Percentiles rank a stretch among this genome's conserved stretches.
These are phyloP conservation scores for Ascochyta viciae-villosae DNA, from an alignment of 2,329 filamentous ascomycete genomes.

Conservation along the genomic window DNA sequence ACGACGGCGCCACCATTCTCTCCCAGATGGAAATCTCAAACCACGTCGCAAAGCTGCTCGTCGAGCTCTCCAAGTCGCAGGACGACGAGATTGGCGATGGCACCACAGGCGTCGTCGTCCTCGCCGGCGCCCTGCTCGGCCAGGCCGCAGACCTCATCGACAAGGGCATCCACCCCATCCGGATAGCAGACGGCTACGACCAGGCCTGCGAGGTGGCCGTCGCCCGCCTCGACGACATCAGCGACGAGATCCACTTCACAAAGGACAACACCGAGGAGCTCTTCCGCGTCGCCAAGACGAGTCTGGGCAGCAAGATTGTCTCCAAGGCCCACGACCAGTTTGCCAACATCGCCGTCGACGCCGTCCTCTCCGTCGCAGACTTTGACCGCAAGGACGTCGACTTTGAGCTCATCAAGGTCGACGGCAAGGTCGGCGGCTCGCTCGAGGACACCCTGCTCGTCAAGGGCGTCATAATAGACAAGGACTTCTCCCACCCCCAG, in stretches of 20 bases:
- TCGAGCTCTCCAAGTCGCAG: conserved; percentile 97
- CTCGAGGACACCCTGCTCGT: conserved; percentile 94
- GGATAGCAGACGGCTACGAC: conserved; percentile 98
- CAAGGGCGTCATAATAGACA: conserved; percentile 98
- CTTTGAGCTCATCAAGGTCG: conserved; percentile 99
- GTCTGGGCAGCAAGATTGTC: conserved; percentile 97
- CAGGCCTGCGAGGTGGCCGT: conserved; percentile 97
- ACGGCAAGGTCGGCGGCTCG: conserved; percentile 94
- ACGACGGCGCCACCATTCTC: conserved; percentile 97
- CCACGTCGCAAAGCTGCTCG: conserved; percentile 95
- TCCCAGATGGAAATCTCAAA: conserved; percentile 98
- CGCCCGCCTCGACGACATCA: conserved; percentile 88
- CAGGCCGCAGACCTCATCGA: conserved; percentile 98
- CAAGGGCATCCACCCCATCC: conserved; percentile 98
- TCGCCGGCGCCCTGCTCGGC: conserved; percentile 92
- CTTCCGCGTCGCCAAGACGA: conserved; percentile 92
- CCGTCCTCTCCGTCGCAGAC: conserved; percentile 94
- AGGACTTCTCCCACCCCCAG: conserved; percentile 99
- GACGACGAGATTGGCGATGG: conserved; percentile 99
- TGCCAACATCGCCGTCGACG: conserved; percentile 94
- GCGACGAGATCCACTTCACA: conserved; percentile 87
- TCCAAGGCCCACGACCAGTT: conserved; percentile 99
- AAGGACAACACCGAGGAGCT: conserved; percentile 83
- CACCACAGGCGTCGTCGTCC: conserved; percentile 95
- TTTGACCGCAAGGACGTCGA: conserved; percentile 96